These are phyloP conservation scores for Aspergillus hiratsukae DNA, from an alignment of 2,329 filamentous ascomycete species.

Conservation along the genomic window DNA sequence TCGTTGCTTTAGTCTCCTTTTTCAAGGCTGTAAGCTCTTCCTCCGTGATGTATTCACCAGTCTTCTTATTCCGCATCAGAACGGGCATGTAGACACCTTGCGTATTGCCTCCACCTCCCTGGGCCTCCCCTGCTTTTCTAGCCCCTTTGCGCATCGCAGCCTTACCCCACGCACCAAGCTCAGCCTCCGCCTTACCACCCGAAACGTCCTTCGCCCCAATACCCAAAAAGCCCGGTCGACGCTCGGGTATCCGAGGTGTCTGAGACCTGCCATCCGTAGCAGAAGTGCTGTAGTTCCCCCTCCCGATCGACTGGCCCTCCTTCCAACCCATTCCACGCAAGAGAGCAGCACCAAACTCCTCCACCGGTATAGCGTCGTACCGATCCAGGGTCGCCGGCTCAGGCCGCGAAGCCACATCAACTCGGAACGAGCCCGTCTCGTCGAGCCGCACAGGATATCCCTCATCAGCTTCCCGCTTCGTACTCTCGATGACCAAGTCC, in stretches of 20 bases:
- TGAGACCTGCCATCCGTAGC: conserved; percentile 43
- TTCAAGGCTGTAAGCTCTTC: conserved; percentile 54
- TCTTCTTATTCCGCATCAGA: conserved; percentile 56
- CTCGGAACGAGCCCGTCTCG: conserved; percentile 59
- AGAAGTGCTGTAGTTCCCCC: conserved; percentile 46
- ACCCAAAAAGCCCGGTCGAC: conserved; percentile 75
- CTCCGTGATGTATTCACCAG: conserved; percentile 59
- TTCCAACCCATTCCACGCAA: conserved; percentile 96
- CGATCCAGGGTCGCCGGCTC: conserved; percentile 73
- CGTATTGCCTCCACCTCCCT: conserved; percentile 31
- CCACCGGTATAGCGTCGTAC: conserved; percentile 84
- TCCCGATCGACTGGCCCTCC: conserved; percentile 56
- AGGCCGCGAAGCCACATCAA: conserved; percentile 67
- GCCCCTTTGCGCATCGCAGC: conserved; percentile 52
- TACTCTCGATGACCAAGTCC: conserved; percentile 51
- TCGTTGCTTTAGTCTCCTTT: conserved; percentile 46
- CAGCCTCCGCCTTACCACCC: conserved; percentile 56
- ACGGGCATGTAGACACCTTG: conserved; percentile 58
- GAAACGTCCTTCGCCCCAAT: conserved; percentile 79
- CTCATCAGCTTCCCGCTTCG: conserved; percentile 18
- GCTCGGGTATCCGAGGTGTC: conserved; percentile 62
- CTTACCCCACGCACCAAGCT: conserved; percentile 77
- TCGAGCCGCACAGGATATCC: conserved; percentile 25
- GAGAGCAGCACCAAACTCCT: conserved; percentile 88
- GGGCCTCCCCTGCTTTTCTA: conserved; percentile 51